Evolutionary conservation across 352 stramenopile genomes (phyloP).

Genomic region (Pythium vanterpoolii): DNA sequence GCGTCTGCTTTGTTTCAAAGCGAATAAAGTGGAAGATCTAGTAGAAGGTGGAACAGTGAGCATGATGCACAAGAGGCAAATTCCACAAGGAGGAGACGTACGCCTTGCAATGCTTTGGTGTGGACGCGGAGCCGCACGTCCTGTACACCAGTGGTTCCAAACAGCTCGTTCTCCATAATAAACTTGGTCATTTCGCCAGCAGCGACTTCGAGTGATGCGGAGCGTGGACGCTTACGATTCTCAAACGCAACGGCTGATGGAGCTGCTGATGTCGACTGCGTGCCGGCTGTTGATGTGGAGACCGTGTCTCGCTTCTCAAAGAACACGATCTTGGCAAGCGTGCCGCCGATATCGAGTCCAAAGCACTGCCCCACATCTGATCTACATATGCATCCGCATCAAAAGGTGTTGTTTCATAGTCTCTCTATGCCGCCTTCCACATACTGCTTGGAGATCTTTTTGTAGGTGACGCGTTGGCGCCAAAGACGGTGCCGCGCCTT

Average conservation of each 20-base stretch:
- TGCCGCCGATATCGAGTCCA: slow-evolving; percentile 87
- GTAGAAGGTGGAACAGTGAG: neutral
- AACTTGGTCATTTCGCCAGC: slow-evolving; percentile 86
- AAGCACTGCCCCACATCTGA: slow-evolving; percentile 85
- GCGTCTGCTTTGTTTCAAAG: slow-evolving; percentile 77
- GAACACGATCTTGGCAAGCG: slow-evolving; percentile 95
- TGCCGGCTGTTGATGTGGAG: neutral
- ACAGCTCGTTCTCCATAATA: slow-evolving; percentile 72
- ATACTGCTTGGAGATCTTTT: slow-evolving; percentile 85
- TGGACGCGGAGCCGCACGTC: slow-evolving; percentile 87
- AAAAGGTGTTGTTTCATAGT: neutral
- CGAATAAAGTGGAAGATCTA: slow-evolving; percentile 96
- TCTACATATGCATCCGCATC: slow-evolving; percentile 26
- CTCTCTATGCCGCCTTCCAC: neutral
- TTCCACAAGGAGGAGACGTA: too few species aligned
- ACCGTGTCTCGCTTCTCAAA: slow-evolving; percentile 78
- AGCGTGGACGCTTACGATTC: slow-evolving; percentile 59
- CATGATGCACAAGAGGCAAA: neutral
- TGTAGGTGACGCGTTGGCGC: slow-evolving; percentile 74
- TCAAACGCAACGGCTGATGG: slow-evolving; percentile 2
- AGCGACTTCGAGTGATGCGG: slow-evolving; percentile 72
- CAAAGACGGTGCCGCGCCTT: slow-evolving; percentile 60
- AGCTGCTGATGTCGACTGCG: neutral
- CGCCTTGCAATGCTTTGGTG: slow-evolving; percentile 87
- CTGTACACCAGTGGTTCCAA: slow-evolving; percentile 81